Evolutionary conservation across 495 filamentous ascomycete species (phyloP).

Genomic region (Xeromyces bisporus): DNA sequence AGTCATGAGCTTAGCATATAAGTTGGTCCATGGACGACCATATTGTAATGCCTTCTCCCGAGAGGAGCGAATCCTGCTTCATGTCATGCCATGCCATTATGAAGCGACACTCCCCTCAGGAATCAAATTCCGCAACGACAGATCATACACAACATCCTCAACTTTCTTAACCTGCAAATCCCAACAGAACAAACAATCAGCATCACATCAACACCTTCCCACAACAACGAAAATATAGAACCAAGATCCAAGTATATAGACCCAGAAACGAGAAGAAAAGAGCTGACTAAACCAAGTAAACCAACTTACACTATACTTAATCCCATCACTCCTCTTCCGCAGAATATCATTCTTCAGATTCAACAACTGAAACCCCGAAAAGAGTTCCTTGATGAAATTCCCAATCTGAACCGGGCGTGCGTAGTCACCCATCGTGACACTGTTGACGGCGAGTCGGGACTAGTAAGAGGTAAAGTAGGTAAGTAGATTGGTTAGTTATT

Average conservation of each 20-base stretch:
- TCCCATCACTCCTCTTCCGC: slow-evolving; percentile 71
- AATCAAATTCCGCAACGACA: slow-evolving; percentile 70
- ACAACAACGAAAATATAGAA: too few species aligned
- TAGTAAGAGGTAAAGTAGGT: too few species aligned
- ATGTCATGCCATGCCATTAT: too few species aligned
- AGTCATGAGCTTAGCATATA: too few species aligned
- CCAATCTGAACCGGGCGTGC: slow-evolving; percentile 68
- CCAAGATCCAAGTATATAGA: too few species aligned
- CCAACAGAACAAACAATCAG: slow-evolving; percentile 1
- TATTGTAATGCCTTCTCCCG: too few species aligned
- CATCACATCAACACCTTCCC: not conserved
- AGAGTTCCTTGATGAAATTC: slow-evolving; percentile 85
- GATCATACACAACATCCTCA: slow-evolving; percentile 93
- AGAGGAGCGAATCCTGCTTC: too few species aligned
- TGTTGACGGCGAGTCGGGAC: slow-evolving; percentile 85
- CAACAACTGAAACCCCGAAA: slow-evolving; percentile 87
- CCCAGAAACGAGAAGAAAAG: too few species aligned
- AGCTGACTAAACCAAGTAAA: not conserved
- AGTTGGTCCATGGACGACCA: too few species aligned
- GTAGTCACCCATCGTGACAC: slow-evolving; percentile 84
- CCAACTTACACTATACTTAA: slow-evolving; percentile 72
- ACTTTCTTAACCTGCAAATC: slow-evolving; percentile 67
- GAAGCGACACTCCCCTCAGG: too few species aligned
- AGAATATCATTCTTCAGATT: slow-evolving; percentile 93
- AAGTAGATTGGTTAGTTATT: too few species aligned